Base-by-base conservation (phyloP, 2,329 filamentous ascomycete species). In the Fusarium tuaranense region DNA sequence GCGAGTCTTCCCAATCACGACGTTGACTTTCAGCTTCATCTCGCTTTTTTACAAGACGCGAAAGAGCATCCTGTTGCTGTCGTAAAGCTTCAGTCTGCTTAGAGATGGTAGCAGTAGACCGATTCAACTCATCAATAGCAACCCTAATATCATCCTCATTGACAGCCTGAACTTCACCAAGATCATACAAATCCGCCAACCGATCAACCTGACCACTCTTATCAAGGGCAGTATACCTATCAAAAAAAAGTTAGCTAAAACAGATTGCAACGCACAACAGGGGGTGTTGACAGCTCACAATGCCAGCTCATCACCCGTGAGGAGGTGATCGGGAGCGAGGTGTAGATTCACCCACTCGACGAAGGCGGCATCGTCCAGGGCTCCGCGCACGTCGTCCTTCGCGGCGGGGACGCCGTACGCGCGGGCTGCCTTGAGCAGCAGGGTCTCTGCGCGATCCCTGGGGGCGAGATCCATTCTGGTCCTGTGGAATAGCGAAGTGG, bases 121-220 rank as follows among this genome's bases (percentile, higher is more conserved):
- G 85, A 69, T 89, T 87, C n/a, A 95, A 84, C 63, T 92, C 89
- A 4, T 88, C 86, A 60, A 93, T 90, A 18, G 92, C 92, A 46
- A 84, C 81, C 63, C 86, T 85, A 65, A 94, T 84, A 62, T 93
- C 91, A 30, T 88, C 83, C 67, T 93, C 91, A 16, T 85, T 83
- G 55, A 93, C 81, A 7, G 88, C 86, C 64, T 87, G 87, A 38
- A 88, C 82, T 36, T 83, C 77, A 5, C 85, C 83, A n/a, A 88
- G 74, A 72, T 90, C 86, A 66, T 87, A 82, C 41, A 83, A 75
- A 20, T 83, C 84, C 5, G 83, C 83, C 30, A 90, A 81, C 70
- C 80, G 80, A 63, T 88, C 86, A 12, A 87, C 85, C 65, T 86
- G 82, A 13, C 88, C 89, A 38, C 82, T 84, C 69, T 83, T 84